Evolutionary conservation across 1,284 basidiomycete genomes (phyloP), one percentile per base, ranked within the genome.

Genomic region (Cutaneotrichosporon mucoides): DNA sequence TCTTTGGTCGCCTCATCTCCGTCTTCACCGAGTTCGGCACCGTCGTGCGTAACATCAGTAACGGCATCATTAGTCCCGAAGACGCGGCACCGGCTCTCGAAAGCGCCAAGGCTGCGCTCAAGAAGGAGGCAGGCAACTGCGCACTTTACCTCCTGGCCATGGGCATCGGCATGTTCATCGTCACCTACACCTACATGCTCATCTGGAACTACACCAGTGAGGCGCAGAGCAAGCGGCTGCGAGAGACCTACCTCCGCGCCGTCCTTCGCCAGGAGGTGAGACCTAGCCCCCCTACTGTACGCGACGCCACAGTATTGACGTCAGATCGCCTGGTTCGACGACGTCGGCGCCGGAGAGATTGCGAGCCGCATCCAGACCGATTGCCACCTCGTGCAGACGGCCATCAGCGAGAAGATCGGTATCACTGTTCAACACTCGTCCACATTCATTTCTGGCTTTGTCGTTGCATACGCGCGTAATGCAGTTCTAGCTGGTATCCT

Each of bases 281-380:
- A n/a, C n/a, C n/a, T n/a, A n/a, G n/a, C n/a, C n/a, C n/a, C n/a
- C n/a, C n/a, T n/a, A n/a, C n/a, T n/a, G n/a, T n/a, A n/a, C n/a
- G n/a, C n/a, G n/a, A n/a, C n/a, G n/a, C n/a, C n/a, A n/a, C n/a
- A n/a, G n/a, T n/a, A n/a, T n/a, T n/a, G n/a, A n/a, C n/a, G n/a
- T n/a, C n/a, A 47, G 87, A 95, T 75, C 91, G 87, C 88, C 5
- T 98, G 85, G 80, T 97, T 97, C 71, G 95, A 98, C 73, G 85
- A 87, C 16, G 85, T 97, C 58, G 94, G 95, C 16, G 88, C 93
- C 4, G 95, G 94, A 61, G 95, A 98, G 77, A 87, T 99, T 37
- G 89, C 95, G 1, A 96, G 92, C 1, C 87, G 93, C 57, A 97
- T 98, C 65, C 90, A 95, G 75, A 92, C 88, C 2, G 73, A 77